phyloP scores from a whole-genome alignment of 768 basidiomycete genomes.

The Naganishia vishniacii region DNA sequence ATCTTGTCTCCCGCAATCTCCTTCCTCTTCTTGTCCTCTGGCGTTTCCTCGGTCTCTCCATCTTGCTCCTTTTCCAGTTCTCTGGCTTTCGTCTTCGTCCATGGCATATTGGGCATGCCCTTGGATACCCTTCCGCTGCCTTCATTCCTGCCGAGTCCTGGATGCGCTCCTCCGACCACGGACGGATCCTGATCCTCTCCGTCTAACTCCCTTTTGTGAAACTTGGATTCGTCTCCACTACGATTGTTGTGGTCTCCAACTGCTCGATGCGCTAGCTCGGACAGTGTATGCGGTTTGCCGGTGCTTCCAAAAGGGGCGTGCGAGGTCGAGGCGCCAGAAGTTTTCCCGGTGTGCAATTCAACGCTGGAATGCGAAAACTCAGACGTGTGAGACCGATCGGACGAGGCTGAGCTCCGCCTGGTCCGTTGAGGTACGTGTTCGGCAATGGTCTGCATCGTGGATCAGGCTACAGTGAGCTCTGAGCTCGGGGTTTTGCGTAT shows the following conservation, averaged over 20 bases:
- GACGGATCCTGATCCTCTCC: slow-evolving; percentile 1
- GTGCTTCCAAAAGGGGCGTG: not conserved
- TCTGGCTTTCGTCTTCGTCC: slow-evolving; percentile 4
- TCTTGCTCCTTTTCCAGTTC: slow-evolving; percentile 5
- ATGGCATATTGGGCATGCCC: slow-evolving; percentile 23
- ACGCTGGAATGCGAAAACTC: not conserved
- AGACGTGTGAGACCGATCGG: not conserved
- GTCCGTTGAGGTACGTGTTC: not conserved
- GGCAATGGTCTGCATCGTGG: slow-evolving; percentile 8
- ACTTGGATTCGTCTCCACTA: not conserved
- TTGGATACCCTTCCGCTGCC: slow-evolving; percentile 16
- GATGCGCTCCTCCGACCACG: slow-evolving; percentile 20
- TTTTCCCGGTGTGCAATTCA: not conserved
- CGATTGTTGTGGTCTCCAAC: slow-evolving; percentile 16
- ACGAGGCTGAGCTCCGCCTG: not conserved
- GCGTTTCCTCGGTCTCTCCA: not conserved
- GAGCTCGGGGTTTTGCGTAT: not conserved
- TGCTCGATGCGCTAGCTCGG: slow-evolving; percentile 20
- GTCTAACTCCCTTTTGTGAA: not conserved
- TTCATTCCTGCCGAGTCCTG: slow-evolving; percentile 12
- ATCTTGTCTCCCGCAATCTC: slow-evolving; percentile 7
- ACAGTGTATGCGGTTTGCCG: slow-evolving; percentile 20
- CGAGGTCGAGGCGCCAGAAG: slow-evolving; percentile 15
- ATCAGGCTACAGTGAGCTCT: not conserved
- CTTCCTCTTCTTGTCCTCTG: slow-evolving; percentile 6